Conservation (phyloP, 768 basidiomycete genomes). For the Phylloporus scabripes region DNA sequence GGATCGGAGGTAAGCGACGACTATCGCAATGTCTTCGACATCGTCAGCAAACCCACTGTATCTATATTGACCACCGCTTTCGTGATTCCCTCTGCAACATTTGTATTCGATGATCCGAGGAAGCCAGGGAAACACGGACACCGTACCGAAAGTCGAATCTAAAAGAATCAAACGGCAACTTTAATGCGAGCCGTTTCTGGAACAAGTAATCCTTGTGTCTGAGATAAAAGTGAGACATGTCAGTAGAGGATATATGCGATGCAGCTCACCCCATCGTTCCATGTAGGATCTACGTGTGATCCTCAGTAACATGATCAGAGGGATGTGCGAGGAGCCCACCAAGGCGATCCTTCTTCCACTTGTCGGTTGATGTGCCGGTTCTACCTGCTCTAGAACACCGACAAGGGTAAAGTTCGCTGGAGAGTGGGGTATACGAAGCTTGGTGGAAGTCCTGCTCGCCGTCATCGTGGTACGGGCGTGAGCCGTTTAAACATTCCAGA, state of each 20-base stretch:
- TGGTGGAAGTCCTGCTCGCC: slow-evolving; percentile 37
- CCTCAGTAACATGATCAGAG: slow-evolving; percentile 10
- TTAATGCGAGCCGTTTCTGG: slow-evolving; percentile 62
- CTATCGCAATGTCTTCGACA: slow-evolving; percentile 57
- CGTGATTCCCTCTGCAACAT: slow-evolving; percentile 61
- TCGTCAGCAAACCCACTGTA: slow-evolving; percentile 57
- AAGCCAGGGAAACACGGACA: neutral
- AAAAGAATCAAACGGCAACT: slow-evolving; percentile 72
- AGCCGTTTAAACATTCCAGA: too few species aligned
- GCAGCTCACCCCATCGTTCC: slow-evolving; percentile 66
- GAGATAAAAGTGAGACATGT: slow-evolving; percentile 5
- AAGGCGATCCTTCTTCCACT: slow-evolving; percentile 58
- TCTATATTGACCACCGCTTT: slow-evolving; percentile 63
- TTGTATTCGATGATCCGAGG: slow-evolving; percentile 4
- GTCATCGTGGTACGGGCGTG: slow-evolving; percentile 21
- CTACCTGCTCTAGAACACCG: slow-evolving; percentile 60
- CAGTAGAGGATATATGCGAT: neutral
- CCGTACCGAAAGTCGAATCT: slow-evolving; percentile 81
- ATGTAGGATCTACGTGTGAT: slow-evolving; percentile 59
- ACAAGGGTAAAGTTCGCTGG: slow-evolving; percentile 42
- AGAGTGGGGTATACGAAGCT: slow-evolving; percentile 49
- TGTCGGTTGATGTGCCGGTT: slow-evolving; percentile 43
- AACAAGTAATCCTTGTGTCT: slow-evolving; percentile 87
- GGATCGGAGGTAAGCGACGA: slow-evolving; percentile 55
- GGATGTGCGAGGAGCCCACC: slow-evolving; percentile 37